phyloP scores from a whole-genome alignment of 139 green algal genomes.

The Auxenochlorella pyrenoidosa region DNA sequence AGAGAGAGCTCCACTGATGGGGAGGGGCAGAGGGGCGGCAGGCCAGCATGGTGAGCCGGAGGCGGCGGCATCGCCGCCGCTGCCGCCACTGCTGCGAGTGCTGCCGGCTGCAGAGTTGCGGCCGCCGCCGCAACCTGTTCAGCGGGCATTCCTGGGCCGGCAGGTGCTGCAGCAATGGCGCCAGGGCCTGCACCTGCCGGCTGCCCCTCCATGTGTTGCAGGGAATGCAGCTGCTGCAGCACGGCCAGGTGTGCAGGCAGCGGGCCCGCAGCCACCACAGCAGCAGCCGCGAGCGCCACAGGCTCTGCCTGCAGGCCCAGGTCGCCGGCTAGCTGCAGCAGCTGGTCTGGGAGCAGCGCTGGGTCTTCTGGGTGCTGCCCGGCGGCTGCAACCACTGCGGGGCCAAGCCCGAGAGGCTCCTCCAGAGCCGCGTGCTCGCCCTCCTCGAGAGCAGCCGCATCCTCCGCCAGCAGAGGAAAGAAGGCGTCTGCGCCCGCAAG shows the following conservation, averaged over 20 bases:
- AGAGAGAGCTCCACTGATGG: background rate
- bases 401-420: background rate
- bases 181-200: too few relatives aligned
- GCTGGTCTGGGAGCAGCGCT: background rate
- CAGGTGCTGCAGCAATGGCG: background rate
- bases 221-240: background rate
- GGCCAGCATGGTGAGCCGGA: background rate
- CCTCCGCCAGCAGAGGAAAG: background rate
- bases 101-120: background rate
- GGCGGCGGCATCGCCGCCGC: background rate
- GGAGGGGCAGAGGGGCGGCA: background rate
- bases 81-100: background rate
- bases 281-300: background rate
- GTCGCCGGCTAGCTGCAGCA: background rate
- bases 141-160: background rate
- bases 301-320: background rate
- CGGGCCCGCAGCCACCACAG: background rate
- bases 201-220: background rate
- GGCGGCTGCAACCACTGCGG: background rate
- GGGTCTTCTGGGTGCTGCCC: background rate
- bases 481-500: background rate
- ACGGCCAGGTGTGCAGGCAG: background rate
- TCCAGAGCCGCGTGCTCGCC: background rate
- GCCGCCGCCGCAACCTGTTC: background rate
- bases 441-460: background rate